Base-by-base conservation (phyloP, 768 basidiomycete species). In the Hemileccinum impolitum region DNA sequence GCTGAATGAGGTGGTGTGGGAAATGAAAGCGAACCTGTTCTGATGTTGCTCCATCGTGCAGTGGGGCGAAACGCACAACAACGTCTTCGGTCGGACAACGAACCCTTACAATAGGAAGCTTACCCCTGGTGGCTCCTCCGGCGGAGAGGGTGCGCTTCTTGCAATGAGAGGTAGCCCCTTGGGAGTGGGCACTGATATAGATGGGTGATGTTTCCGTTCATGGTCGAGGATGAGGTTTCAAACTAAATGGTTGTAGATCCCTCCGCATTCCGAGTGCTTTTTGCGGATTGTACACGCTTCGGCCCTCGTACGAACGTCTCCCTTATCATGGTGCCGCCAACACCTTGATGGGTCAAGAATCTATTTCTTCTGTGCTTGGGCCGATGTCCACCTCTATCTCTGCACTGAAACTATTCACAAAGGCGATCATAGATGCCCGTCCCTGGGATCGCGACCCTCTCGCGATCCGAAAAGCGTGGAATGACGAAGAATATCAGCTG, bases 71-170 rank as follows among this genome's bases (percentile, higher is more conserved):
- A 85, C 87, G 1, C 81, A 76, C 68, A 94, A 93, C 62, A 72
- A 84, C 57, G 73, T 92, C 30, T 94, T 87, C 55, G 91, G 91
- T 1, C 73, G 88, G 39, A 94, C 92, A 1, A 64, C 71, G 14
- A 92, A 93, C 59, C 90, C 92, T 0, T 75, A 75, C 64, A 91
- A 92, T 58, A 78, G 84, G 14, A 74, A 74, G 17, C 73, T 90
- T 38, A 90, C 86, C 4, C 67, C 76, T 6, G 92, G 92, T 14
- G 92, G 92, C 0, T 93, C 90, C 1, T 87, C 86, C 3, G 92
- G 93, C 5, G 92, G 92, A 28, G 93, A 94, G 70, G 87, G 86
- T 26, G 89, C 90, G 0, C 75, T 94, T 3, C 64, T 94, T 34
- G 84, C 58, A 39, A 54, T 68, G 56, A 72, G 64, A 43, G 79